Evolutionary conservation across 306 rosid species (phyloP).

Genomic region (Lupinus albus): DNA sequence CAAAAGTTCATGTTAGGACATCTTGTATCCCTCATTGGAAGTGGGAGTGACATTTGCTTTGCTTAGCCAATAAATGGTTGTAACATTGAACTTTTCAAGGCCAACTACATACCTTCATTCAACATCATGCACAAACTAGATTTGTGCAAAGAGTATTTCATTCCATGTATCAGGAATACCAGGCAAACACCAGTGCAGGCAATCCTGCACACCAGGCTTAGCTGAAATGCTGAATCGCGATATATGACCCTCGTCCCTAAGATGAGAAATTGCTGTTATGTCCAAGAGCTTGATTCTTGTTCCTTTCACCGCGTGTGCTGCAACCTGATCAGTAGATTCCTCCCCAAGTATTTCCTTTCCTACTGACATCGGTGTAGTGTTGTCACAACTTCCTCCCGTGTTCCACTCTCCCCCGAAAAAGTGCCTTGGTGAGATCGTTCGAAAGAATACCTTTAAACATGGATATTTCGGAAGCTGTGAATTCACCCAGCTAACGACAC

Average conservation of each 20-base stretch:
- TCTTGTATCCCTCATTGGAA: constrained; percentile 15
- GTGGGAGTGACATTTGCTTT: constrained; percentile 20
- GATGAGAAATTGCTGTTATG: constrained; percentile 66
- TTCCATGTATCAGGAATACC: constrained; percentile 88
- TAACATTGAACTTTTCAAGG: neutral
- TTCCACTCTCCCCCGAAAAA: constrained; percentile 86
- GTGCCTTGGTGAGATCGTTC: constrained; percentile 80
- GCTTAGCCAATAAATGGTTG: constrained; percentile 8
- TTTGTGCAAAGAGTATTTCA: constrained; percentile 66
- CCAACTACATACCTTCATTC: neutral
- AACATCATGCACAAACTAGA: constrained; percentile 42
- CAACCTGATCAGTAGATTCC: constrained; percentile 56
- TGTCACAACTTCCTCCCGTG: constrained; percentile 81
- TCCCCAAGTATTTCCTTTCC: constrained; percentile 63
- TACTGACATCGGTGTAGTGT: constrained; percentile 73
- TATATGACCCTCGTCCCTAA: constrained; percentile 82
- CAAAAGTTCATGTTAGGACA: neutral
- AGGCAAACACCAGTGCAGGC: constrained; percentile 85
- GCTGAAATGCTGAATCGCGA: constrained; percentile 57
- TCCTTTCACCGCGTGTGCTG: constrained; percentile 69
- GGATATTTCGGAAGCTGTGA: constrained; percentile 68
- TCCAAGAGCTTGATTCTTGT: constrained; percentile 72
- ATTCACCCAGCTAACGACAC: constrained; percentile 64
- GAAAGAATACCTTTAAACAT: constrained; percentile 59
- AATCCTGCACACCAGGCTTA: constrained; percentile 58